Evolutionary conservation across 2,329 filamentous ascomycete species (phyloP).

Genomic region (Colletotrichum trifolii): DNA sequence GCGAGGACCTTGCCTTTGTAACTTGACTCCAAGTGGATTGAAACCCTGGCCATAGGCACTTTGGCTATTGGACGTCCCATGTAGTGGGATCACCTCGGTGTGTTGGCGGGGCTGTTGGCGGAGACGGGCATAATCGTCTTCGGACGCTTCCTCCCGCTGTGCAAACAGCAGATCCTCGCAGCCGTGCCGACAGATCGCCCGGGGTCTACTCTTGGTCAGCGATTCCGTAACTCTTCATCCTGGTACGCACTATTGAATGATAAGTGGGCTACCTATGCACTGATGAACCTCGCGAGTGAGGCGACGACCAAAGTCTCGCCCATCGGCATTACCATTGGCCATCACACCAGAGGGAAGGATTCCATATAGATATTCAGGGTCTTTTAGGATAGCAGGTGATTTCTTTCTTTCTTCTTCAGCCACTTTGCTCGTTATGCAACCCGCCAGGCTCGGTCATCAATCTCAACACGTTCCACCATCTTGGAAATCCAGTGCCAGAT

Average conservation of each 20-base stretch:
- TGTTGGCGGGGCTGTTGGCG: background rate
- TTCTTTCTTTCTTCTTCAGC: background rate
- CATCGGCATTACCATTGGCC: background rate
- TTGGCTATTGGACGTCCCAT: too few species aligned
- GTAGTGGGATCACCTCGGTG: background rate
- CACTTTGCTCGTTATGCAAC: background rate
- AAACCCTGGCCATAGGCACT: too few species aligned
- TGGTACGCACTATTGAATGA: background rate
- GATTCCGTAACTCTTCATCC: background rate
- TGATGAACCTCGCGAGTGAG: background rate
- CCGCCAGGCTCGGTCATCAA: background rate
- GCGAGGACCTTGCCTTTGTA: too few species aligned
- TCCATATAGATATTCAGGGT: background rate
- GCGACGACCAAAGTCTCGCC: background rate
- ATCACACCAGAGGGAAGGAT: background rate
- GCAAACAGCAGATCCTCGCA: too few species aligned
- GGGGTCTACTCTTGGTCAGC: background rate
- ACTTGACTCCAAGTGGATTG: too few species aligned
- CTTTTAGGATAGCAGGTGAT: background rate
- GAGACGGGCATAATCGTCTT: too few species aligned
- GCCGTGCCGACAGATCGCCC: too few species aligned
- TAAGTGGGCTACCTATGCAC: background rate
- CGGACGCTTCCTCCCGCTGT: too few species aligned
- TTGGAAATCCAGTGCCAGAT: too few species aligned
- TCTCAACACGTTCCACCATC: background rate